Conservation (phyloP, 2,329 filamentous ascomycete species). For the Diaporthe humulicola region DNA sequence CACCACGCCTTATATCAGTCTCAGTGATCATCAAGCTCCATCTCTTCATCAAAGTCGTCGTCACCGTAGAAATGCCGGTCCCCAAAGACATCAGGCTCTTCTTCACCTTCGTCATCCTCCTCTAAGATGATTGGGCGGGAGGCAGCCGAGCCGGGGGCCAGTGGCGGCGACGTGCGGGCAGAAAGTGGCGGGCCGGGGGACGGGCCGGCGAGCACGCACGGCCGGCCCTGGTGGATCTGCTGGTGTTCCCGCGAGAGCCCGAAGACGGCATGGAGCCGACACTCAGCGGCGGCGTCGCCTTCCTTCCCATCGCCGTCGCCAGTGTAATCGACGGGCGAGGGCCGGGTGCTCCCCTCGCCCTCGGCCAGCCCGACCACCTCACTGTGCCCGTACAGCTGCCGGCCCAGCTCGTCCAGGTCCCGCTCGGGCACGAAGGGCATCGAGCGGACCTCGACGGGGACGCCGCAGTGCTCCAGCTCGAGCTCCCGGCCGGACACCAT, state of each 20-base stretch:
- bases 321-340: not conserved
- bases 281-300: not conserved
- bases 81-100: conserved; percentile 15
- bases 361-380: not conserved
- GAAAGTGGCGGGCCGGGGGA: not conserved
- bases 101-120: not conserved
- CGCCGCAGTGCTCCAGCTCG: conserved; percentile 9
- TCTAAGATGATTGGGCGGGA: conserved; percentile 17
- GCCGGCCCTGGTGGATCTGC: conserved; percentile 10
- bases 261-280: not conserved
- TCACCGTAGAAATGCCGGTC: conserved; percentile 13
- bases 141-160: not conserved
- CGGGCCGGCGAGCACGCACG: not conserved
- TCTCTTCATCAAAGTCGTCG: conserved; percentile 16
- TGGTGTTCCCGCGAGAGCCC: conserved; percentile 10
- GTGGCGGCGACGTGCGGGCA: not conserved
- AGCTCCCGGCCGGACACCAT: not conserved
- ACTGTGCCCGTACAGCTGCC: not conserved
- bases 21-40: not conserved
- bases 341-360: not conserved
- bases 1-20: not conserved
- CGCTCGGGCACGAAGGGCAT: conserved; percentile 23
- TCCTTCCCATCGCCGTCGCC: not conserved
- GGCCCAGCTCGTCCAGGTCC: conserved; percentile 30
- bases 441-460: conserved; percentile 24